Percentiles rank a stretch among this genome's conserved stretches.
These are phyloP conservation scores for Abelmoschus esculentus DNA, from an alignment of 345 rosid genomes.

Conservation along the genomic window DNA sequence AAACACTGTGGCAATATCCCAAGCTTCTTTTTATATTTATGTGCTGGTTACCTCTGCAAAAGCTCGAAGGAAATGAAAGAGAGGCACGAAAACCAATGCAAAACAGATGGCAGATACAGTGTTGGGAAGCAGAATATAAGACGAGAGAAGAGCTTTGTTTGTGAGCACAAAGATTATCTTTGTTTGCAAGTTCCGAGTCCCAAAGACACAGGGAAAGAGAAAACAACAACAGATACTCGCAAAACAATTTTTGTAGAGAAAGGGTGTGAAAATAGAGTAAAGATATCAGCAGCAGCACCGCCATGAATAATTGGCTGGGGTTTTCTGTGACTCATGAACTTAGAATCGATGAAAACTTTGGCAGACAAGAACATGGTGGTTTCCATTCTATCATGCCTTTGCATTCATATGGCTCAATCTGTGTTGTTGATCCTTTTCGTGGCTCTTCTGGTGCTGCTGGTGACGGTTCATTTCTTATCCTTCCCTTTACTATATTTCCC, in stretches of 20 bases:
- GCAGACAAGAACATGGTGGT: conserved; percentile 19
- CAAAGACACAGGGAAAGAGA: background rate
- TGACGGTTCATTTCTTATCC: conserved; percentile 10
- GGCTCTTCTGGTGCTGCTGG: conserved; percentile 18
- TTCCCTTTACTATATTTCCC: too few species aligned
- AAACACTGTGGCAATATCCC: background rate
- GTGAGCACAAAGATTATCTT: background rate
- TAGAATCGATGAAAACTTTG: conserved; percentile 35
- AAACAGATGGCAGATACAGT: conserved; percentile 16
- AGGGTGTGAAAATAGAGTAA: background rate
- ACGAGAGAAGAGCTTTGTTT: conserved; percentile 15
- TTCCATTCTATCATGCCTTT: conserved; percentile 42
- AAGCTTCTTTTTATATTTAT: background rate
- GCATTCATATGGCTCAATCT: conserved; percentile 57
- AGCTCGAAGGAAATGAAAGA: conserved; percentile 23
- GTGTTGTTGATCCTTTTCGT: conserved; percentile 37
- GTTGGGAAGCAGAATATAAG: conserved; percentile 25
- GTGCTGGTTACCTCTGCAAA: conserved; percentile 22
- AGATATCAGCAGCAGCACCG: background rate
- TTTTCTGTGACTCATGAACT: conserved; percentile 61
- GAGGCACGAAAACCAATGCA: conserved; percentile 34
- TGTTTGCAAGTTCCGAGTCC: conserved; percentile 21
- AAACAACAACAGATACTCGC: background rate
- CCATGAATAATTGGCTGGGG: conserved; percentile 72
- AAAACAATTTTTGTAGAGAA: background rate